Conservation (phyloP, 306 rosid genomes). For the Betula pendula region DNA sequence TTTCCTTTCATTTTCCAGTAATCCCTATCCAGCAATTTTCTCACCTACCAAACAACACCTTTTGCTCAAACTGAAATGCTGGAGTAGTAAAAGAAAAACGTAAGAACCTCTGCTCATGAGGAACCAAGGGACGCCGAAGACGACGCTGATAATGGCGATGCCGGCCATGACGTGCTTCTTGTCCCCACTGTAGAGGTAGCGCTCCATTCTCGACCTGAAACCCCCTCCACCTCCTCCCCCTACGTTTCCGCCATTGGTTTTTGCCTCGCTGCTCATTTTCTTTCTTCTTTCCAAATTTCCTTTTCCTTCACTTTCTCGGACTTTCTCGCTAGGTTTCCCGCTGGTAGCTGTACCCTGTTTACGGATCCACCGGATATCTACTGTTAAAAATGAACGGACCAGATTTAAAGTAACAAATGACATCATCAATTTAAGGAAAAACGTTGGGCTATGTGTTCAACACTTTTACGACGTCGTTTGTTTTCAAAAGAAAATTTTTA, state of each 20-base stretch:
- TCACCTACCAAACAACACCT: conserved; percentile 8
- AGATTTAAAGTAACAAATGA: too few relatives aligned
- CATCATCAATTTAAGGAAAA: too few relatives aligned
- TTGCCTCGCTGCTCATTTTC: conserved; percentile 60
- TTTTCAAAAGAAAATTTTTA: too few relatives aligned
- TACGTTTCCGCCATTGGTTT: conserved; percentile 29
- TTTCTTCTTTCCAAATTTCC: not conserved
- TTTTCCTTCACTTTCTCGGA: not conserved
- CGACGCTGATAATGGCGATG: conserved; percentile 59
- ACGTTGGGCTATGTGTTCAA: too few relatives aligned
- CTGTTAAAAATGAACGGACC: too few relatives aligned
- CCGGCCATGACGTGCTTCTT: conserved; percentile 83
- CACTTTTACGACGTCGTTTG: too few relatives aligned
- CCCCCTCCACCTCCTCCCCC: conserved; percentile 42
- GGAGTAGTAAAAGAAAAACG: not conserved
- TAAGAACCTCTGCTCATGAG: conserved; percentile 62
- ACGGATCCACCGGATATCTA: too few relatives aligned
- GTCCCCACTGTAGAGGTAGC: conserved; percentile 74
- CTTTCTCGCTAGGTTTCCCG: not conserved
- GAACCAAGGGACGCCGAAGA: conserved; percentile 73
- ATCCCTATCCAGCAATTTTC: not conserved
- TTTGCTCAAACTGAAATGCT: not conserved
- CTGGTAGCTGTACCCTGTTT: not conserved
- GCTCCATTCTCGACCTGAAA: conserved; percentile 65
- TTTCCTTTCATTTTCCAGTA: not conserved